Conservation (phyloP, 2,329 filamentous ascomycete species). For the Verruconis gallopava region DNA sequence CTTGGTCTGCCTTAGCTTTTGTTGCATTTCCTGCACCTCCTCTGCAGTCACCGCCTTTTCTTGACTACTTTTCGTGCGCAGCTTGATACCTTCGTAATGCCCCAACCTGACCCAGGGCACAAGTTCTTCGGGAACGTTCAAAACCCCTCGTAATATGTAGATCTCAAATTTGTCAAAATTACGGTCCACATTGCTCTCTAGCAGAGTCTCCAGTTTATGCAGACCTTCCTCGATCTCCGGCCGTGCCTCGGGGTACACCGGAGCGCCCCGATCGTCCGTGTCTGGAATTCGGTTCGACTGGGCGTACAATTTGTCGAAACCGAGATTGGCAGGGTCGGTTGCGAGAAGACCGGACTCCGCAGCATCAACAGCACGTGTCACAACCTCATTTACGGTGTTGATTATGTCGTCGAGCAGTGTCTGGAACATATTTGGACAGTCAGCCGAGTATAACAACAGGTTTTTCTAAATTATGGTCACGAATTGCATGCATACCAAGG, state of each 20-base stretch:
- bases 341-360: slow-evolving; percentile 71
- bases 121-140: slow-evolving; percentile 44
- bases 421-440: slow-evolving; percentile 31
- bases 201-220: slow-evolving; percentile 35
- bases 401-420: slow-evolving; percentile 95
- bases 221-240: slow-evolving; percentile 75
- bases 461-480: neutral
- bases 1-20: slow-evolving; percentile 65
- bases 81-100: slow-evolving; percentile 58
- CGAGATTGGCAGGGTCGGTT: slow-evolving; percentile 61
- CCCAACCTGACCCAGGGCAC: slow-evolving; percentile 66
- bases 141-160: slow-evolving; percentile 70
- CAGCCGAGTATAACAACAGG: slow-evolving; percentile 8
- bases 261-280: slow-evolving; percentile 25
- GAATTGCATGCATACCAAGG: slow-evolving; percentile 46
- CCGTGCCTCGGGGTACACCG: slow-evolving; percentile 36
- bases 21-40: slow-evolving; percentile 56
- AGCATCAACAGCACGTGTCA: slow-evolving; percentile 77
- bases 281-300: slow-evolving; percentile 32
- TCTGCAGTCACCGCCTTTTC: slow-evolving; percentile 46
- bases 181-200: slow-evolving; percentile 36
- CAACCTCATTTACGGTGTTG: slow-evolving; percentile 87
- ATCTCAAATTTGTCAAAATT: slow-evolving; percentile 48
- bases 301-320: slow-evolving; percentile 50
- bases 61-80: neutral